Base-by-base conservation (phyloP, 2,329 filamentous ascomycete species). In the Metarhizium rileyi region DNA sequence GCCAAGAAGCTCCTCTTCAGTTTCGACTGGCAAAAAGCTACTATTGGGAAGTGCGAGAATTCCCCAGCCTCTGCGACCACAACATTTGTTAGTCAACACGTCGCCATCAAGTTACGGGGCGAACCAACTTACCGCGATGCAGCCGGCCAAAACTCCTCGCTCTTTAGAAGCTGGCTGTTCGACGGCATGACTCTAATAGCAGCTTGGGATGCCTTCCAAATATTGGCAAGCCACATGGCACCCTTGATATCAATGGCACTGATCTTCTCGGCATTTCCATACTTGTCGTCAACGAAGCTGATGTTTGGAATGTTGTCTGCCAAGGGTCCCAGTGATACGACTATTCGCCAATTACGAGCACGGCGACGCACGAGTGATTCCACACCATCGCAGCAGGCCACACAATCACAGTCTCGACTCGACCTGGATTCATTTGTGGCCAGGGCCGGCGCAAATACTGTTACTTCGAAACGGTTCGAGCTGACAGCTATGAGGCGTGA, bases 401-500 rank as follows among this genome's bases (percentile, higher is more conserved):
- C 22, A 36, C 54, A 56, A 30, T 52, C 52, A 26, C 51, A 45
- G 35, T 33, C 42, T 7, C 23, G 30, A 20, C 28, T 14, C 22
- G 23, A 18, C n/a, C 22, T 47, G n/a, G 8, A 36, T 40, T 20
- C 23, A 22, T 25, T 22, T 6, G 48, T 20, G 9, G 59, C 52
- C 43, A 73, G 59, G 5, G 71, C 72, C 54, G 73, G 70, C 1
- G 73, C 74, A 57, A 80, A 81, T 1, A 81, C 71, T 1, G 70
- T 75, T 6, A 77, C 66, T 53, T 77, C 74, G 47, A 62, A 61
- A 4, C 75, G 78, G 62, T 98, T 98, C 0, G 87, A 83, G 57
- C 86, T 87, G 36, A 94, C 84, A 0, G 91, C 93, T 54, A 98
- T 85, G 53, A 96, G 71, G 0, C 90, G 81, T n/a, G 87, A 88